phyloP scores from a whole-genome alignment of 805 yeast genomes.

The Cyberlindnera xylosilytica region DNA sequence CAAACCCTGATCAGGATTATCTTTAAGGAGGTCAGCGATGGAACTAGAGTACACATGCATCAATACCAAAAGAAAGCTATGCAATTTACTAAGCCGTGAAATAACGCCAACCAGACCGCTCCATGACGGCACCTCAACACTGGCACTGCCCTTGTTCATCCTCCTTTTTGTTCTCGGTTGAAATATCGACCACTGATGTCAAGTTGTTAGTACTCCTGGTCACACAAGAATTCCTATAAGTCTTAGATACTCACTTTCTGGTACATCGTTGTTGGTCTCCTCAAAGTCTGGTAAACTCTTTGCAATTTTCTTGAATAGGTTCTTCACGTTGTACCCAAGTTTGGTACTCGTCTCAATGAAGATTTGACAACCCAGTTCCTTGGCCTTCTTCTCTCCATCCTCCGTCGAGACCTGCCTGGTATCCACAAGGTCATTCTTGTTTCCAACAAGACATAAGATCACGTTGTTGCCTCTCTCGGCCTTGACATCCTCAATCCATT shows the following conservation, averaged over 20 bases:
- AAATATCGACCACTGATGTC: conserved; percentile 26
- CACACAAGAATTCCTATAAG: too few relatives aligned
- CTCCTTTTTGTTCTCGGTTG: conserved; percentile 20
- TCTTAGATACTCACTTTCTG: conserved; percentile 24
- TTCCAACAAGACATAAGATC: conserved; percentile 86
- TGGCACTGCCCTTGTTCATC: conserved; percentile 25
- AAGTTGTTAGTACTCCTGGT: conserved; percentile 14
- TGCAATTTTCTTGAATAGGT: conserved; percentile 86
- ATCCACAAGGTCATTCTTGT: conserved; percentile 78
- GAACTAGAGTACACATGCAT: too few relatives aligned
- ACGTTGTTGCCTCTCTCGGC: conserved; percentile 92
- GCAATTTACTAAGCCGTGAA: too few relatives aligned
- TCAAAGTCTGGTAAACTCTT: conserved; percentile 85
- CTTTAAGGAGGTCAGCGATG: too few relatives aligned
- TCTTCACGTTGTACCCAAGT: conserved; percentile 91
- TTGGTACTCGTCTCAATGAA: conserved; percentile 94
- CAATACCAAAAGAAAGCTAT: background rate
- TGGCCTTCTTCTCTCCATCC: conserved; percentile 80
- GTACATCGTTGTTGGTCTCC: conserved; percentile 25
- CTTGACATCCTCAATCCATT: conserved; percentile 94
- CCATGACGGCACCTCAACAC: conserved; percentile 13
- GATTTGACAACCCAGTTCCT: conserved; percentile 68
- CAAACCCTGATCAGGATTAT: too few relatives aligned
- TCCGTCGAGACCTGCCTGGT: conserved; percentile 78
- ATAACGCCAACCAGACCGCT: too few relatives aligned